Base-by-base conservation (phyloP, 2,329 filamentous ascomycete genomes). In the Aureobasidium sp. region DNA sequence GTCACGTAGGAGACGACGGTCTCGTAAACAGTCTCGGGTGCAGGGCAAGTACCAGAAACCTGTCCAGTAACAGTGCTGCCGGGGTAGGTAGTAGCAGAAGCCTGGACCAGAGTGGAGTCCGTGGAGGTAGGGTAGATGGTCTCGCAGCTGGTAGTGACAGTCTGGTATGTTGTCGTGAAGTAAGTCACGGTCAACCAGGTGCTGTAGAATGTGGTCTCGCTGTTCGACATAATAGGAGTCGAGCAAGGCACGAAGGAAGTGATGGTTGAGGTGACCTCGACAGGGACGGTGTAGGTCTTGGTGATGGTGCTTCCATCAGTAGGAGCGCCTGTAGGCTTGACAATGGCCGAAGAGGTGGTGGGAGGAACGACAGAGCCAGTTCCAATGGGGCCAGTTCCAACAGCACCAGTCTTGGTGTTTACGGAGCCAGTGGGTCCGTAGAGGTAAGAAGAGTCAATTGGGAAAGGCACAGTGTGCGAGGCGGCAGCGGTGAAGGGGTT, bases 111-210 rank as follows among this genome's bases (percentile, higher is more conserved):
- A 48, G 47, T 41, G 15, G 53, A 5, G 12, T 44, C 15, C 5
- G 46, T 32, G 17, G 46, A 48, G 15, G 26, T 32, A 10, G 64
- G 64, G 17, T 61, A 59, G 37, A 66, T 41, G 26, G 63, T 66
- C 39, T 64, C 41, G 57, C 41, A 60, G n/a, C 55, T 55, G 10
- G 63, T 66, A 5, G 65, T 65, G 48, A 68, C 65, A 47, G 71
- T 72, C 26, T 69, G 69, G 53, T 71, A 71, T 43, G 66, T 70
- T 1, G 70, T 69, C 0, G 72, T 68, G 62, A 67, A 68, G 67
- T 69, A 72, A n/a, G 68, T 68, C 5, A 71, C 61, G 5, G 72
- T 75, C n/a, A 77, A 66, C 68, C 73, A 77, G 59, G 74, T 76
- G 3, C 71, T 73, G 70, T 74, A 76, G 67, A 69, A 69, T 39